Base-by-base conservation (phyloP, 2,329 filamentous ascomycete genomes). In the Blastomyces parvus region DNA sequence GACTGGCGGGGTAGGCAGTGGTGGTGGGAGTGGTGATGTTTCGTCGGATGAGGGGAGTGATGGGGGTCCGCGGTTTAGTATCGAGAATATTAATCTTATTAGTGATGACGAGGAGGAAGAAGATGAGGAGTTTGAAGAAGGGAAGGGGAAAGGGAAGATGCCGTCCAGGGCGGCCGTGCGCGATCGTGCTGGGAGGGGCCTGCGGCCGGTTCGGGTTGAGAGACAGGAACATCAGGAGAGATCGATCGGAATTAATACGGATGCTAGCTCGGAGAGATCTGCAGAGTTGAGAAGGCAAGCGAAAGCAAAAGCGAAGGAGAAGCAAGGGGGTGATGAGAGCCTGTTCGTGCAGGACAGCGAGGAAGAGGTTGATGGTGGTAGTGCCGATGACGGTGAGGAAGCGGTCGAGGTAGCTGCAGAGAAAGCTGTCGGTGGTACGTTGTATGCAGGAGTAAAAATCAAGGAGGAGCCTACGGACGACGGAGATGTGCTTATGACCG, bases 1-100 rank as follows among this genome's bases (percentile, higher is more conserved):
- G 66, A 56, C 74, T 50, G 73, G 70, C 56, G 64, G 68, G 22
- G 17, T 42, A 19, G 68, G 65, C 8, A 67, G 66, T 55, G 66
- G 65, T 17, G 64, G 62, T 36, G 68, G 60, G 6, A 64, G 68
- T 60, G 67, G 70, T n/a, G 71, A 74, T 65, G 68, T 71, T 46
- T 78, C 74, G 70, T 80, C 79, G 42, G 81, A 82, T 58, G 82
- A 84, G 62, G 82, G 81, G 59, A 73, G 73, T 38, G 76, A 79
- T 52, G 72, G 75, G 30, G 78, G 74, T 30, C 75, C 78, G 50
- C 77, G 81, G 61, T 74, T 81, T 61, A 80, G 84, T 65, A 83
- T 87, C 62, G 84, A 87, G 66, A 72, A 79, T n/a, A 81, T 85
- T 65, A 80, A 81, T 66, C 70, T 86, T 14, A 79, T 82, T 14